Evolutionary conservation across 1,284 basidiomycete genomes (phyloP), one percentile per base, ranked within the genome.

Genomic region (Peniophora sp.): DNA sequence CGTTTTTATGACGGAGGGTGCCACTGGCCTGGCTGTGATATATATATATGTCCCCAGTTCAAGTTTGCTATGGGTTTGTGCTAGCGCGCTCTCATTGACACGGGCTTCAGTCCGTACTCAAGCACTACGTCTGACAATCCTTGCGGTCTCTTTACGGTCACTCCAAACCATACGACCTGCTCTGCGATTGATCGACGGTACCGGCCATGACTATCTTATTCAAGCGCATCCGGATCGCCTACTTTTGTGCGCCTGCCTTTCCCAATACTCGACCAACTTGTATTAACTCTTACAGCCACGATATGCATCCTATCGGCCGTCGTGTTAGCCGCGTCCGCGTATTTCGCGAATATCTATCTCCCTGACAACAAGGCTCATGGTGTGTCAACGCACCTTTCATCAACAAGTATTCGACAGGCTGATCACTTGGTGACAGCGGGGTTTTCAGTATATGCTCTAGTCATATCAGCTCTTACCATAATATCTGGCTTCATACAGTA

Each of bases 281-380:
- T 27, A 14, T 22, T 43, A 17, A 24, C 43, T 44, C 23, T 37
- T 35, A 42, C 57, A 87, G 85, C 81, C 51, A 63, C 67, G 37
- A 70, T 84, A 10, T 73, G 87, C 54, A 56, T 82, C 51, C 69
- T 85, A 48, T 75, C 82, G 41, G 81, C 68, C n/a, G 72, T 76
- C 24, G 81, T 87, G 23, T 73, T 89, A 3, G 87, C 87, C 6
- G 64, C 89, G 34, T 68, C 79, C 3, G 79, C 75, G 3, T 78
- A 86, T 63, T 79, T 88, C 59, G 83, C 79, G 0, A 63, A 82
- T 12, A 32, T 32, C 5, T 32, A 32, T 32, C 27, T 32, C 27
- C 27, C 27, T 22, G 79, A 83, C 61, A 71, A 86, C 88, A 59
- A 50, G 77, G 70, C 3, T 42, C 45, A 24, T 48, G 37, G 17